These are phyloP conservation scores for Ogataea trehaloabstinens DNA, from an alignment of 805 yeast species.

Conservation along the genomic window DNA sequence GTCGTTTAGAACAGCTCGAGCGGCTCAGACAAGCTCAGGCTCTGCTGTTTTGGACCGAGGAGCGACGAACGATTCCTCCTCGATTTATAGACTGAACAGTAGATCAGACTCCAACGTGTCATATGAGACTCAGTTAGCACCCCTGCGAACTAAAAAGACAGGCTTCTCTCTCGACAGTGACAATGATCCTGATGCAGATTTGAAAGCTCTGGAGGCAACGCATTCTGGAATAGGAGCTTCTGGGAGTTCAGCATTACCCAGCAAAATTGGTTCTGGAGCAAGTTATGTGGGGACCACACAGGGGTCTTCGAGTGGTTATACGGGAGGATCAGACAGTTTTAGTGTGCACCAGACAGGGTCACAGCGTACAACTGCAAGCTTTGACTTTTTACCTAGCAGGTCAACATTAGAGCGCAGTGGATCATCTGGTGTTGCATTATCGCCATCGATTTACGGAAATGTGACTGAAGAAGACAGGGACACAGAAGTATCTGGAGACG, in stretches of 20 bases:
- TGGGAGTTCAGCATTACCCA: slow-evolving; percentile 5
- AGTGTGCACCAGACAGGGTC: not conserved
- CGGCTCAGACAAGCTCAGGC: not conserved
- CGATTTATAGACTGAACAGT: slow-evolving; percentile 3
- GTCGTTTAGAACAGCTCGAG: not conserved
- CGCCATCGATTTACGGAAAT: not conserved
- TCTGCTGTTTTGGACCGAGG: slow-evolving; percentile 12
- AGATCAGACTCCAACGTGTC: not conserved
- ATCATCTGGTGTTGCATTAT: not conserved
- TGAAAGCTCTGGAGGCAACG: slow-evolving; percentile 16
- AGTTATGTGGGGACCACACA: not conserved
- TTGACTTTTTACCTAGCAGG: slow-evolving; percentile 17
- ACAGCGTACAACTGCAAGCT: slow-evolving; percentile 12
- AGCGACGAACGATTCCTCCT: slow-evolving; percentile 10
- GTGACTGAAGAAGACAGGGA: not conserved
- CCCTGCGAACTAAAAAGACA: not conserved
- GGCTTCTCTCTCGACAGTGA: slow-evolving; percentile 10
- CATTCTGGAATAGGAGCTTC: slow-evolving; percentile 4
- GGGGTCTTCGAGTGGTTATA: too few relatives aligned
- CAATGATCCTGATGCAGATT: slow-evolving; percentile 20
- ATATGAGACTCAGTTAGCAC: not conserved
- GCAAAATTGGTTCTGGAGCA: not conserved
- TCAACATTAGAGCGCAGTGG: slow-evolving; percentile 5
- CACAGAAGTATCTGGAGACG: slow-evolving; percentile 8
- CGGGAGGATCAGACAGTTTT: slow-evolving; percentile 5